A percentile compares a stretch with the other conserved stretches of the same genome.
These are phyloP conservation scores for Micractinium sp. DNA, from an alignment of 139 green algal species.

Conservation along the genomic window DNA sequence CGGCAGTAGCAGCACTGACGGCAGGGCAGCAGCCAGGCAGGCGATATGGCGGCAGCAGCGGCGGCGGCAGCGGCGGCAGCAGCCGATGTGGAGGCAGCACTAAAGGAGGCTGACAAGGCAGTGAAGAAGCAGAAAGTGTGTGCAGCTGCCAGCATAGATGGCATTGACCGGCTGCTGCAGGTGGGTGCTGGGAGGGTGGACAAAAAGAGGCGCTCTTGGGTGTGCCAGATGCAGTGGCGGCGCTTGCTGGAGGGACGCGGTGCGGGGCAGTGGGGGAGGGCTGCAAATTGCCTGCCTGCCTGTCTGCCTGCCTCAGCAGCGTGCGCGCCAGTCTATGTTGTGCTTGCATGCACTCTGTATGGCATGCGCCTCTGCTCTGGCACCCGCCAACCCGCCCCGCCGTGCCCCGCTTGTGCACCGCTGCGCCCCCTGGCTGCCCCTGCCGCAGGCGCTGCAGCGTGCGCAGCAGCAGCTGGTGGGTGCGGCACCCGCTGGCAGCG, in stretches of 20 bases:
- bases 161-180: conserved; percentile 60
- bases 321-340: no score
- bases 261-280: background rate
- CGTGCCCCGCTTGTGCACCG: background rate
- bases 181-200: background rate
- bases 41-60: background rate
- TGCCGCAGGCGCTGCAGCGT: conserved; percentile 34
- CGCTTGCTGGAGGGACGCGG: background rate
- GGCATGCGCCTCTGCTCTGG: background rate
- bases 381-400: background rate
- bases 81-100: conserved; percentile 46
- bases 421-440: background rate
- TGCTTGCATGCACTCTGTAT: background rate
- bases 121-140: conserved; percentile 82
- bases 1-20: no score
- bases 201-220: background rate
- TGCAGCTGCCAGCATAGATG: conserved; percentile 32
- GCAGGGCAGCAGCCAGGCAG: no score
- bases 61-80: background rate
- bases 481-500: background rate
- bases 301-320: background rate
- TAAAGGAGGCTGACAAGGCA: conserved; percentile 67
- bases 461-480: conserved; percentile 11
- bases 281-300: background rate
- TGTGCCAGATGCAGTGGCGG: background rate